Percentiles rank a stretch among this genome's conserved stretches.
Conservation (phyloP, 208 protist genomes). For the Leishmania turanica region DNA sequence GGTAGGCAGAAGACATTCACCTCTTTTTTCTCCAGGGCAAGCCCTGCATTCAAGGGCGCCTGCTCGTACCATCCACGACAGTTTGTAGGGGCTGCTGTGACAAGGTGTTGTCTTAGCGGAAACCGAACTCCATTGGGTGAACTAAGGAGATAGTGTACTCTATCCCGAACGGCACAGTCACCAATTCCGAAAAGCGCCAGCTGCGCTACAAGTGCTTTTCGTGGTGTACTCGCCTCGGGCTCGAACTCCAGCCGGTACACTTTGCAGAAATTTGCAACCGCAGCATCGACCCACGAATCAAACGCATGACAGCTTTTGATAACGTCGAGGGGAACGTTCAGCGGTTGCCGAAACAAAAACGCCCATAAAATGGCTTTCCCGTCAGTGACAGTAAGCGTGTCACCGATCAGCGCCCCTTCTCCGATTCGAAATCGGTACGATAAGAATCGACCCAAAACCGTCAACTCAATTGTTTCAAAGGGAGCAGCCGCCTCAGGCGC, state of each 20-base stretch:
- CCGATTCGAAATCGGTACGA: slow-evolving; percentile 66
- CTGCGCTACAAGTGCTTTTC: slow-evolving; percentile 37
- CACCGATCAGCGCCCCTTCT: background rate
- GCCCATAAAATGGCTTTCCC: slow-evolving; percentile 79
- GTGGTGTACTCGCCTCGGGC: slow-evolving; percentile 16
- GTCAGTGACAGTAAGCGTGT: slow-evolving; percentile 51
- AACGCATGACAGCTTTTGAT: slow-evolving; percentile 45
- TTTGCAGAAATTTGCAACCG: slow-evolving; percentile 46
- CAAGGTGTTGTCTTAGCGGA: slow-evolving; percentile 25
- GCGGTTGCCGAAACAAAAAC: slow-evolving; percentile 57
- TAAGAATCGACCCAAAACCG: slow-evolving; percentile 57
- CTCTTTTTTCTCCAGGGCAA: slow-evolving; percentile 42
- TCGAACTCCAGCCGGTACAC: slow-evolving; percentile 47
- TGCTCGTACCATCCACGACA: slow-evolving; percentile 87
- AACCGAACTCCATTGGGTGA: slow-evolving; percentile 33
- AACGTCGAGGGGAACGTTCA: slow-evolving; percentile 23
- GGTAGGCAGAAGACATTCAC: slow-evolving; percentile 68
- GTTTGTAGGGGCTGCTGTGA: slow-evolving; percentile 31
- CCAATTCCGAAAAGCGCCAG: slow-evolving; percentile 49
- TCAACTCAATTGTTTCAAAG: slow-evolving; percentile 39
- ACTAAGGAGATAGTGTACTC: slow-evolving; percentile 58
- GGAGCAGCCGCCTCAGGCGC: slow-evolving; percentile 17
- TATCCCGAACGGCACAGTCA: slow-evolving; percentile 30
- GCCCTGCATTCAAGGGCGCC: slow-evolving; percentile 39
- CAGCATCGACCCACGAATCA: slow-evolving; percentile 44